Evolutionary conservation across 331 rosid species (phyloP).

Genomic region (Rosa hybrid): DNA sequence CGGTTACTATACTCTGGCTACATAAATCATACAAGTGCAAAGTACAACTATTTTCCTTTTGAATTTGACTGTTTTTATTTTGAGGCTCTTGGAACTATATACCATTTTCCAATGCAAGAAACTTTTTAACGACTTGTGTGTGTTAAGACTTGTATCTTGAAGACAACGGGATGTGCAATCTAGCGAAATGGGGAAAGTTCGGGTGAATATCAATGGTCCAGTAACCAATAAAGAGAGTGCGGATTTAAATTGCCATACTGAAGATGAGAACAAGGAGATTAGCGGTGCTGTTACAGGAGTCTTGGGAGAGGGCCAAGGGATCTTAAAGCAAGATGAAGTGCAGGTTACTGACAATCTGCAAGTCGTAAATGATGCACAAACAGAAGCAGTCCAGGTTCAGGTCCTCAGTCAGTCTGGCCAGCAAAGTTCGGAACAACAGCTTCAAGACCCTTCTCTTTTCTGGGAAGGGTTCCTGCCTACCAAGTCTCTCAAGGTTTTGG

Average conservation of each 20-base stretch:
- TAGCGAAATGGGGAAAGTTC: slow-evolving; percentile 22
- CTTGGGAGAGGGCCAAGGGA: slow-evolving; percentile 30
- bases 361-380: neutral
- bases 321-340: slow-evolving; percentile 30
- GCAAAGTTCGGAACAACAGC: slow-evolving; percentile 16
- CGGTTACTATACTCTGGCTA: neutral
- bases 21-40: neutral
- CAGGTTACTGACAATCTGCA: slow-evolving; percentile 15
- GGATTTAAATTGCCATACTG: slow-evolving; percentile 19
- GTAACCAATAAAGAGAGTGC: neutral
- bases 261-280: slow-evolving; percentile 14
- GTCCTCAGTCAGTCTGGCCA: neutral
- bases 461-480: slow-evolving; percentile 42
- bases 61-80: too few relatives aligned
- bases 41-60: neutral
- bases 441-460: slow-evolving; percentile 24
- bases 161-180: slow-evolving; percentile 26
- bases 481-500: slow-evolving; percentile 36
- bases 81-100: neutral
- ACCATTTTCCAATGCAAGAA: neutral
- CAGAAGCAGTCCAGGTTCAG: slow-evolving; percentile 11
- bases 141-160: neutral
- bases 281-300: slow-evolving; percentile 17
- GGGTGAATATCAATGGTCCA: slow-evolving; percentile 21
- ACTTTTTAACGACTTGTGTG: neutral